Base-by-base conservation (phyloP, 2,329 filamentous ascomycete species). In the Fusarium avenaceum region DNA sequence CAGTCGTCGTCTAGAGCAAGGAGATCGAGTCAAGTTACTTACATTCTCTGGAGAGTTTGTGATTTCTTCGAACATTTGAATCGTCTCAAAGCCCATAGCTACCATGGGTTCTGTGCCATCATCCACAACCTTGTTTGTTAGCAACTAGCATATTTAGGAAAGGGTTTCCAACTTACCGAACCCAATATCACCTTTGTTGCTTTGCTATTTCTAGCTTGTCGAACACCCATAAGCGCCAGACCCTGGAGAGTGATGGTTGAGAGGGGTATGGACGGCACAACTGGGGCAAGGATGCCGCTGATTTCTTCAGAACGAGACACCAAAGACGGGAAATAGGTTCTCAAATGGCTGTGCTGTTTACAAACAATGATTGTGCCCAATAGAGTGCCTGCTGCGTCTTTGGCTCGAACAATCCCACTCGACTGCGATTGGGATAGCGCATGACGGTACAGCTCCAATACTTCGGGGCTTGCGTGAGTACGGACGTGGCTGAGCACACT, bases 371-470 rank as follows among this genome's bases (percentile, higher is more conserved):
- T 89, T 2, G 90, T 94, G 1, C 92, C 93, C 8, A 96, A 79
- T 20, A 97, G 80, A 57, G 90, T 90, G 47, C 87, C 85, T 0
- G 86, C 84, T 32, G 86, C 84, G 55, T 89, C 84, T 78, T 94
- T 96, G 22, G 93, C 93, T 30, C 93, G 87, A 59, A 97, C 94
- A 60, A 97, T 92, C 38, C 92, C 92, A 72, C 92, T 95, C 15
- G 89, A 85, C 63, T 89, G 87, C 24, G 87, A 86, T 70, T 93
- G 91, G 11, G 87, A 84, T 3, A 97, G 83, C 0, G 92, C 93
- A 54, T 89, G 86, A 56, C 88, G 88, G 80, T 97, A 97, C 20
- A 96, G 88, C 76, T 94, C 92, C 38, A 91, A 84, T 1, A 95
- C 86, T 42, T 94, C 93, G 56, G 92, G 90, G n/a, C 89, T 87